Conservation (phyloP, 345 rosid genomes). For the Excoecaria cochinchinensis region DNA sequence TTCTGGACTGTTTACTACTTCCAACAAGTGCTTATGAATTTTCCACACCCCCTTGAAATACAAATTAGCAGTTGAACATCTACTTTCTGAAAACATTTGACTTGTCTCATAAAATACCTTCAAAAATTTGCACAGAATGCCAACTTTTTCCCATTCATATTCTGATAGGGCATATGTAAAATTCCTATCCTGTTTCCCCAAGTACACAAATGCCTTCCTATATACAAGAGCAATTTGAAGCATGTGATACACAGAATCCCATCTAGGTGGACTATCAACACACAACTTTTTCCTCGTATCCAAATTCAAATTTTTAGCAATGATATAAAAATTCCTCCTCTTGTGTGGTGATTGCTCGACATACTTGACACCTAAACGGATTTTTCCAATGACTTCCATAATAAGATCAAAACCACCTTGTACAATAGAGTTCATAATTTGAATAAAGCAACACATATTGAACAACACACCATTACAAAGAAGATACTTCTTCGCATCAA, state of each 20-base stretch:
- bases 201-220: conserved; percentile 22
- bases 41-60: conserved; percentile 25
- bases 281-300: conserved; percentile 22
- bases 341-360: conserved; percentile 27
- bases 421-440: conserved; percentile 23
- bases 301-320: conserved; percentile 27
- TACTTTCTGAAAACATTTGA: conserved; percentile 15
- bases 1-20: conserved; percentile 22
- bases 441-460: conserved; percentile 21
- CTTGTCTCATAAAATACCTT: conserved; percentile 24
- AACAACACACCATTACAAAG: conserved; percentile 22
- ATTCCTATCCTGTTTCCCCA: conserved; percentile 23
- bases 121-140: conserved; percentile 22
- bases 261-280: conserved; percentile 24
- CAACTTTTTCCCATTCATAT: conserved; percentile 29
- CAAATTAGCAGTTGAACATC: conserved; percentile 30
- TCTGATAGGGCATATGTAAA: conserved; percentile 23
- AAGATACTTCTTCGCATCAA: conserved; percentile 23
- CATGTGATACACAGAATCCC: conserved; percentile 32
- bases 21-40: conserved; percentile 15
- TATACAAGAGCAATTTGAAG: conserved; percentile 24
- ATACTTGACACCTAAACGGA: conserved; percentile 20
- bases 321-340: conserved; percentile 15
- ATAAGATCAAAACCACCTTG: conserved; percentile 27
- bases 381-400: conserved; percentile 16